Base-by-base conservation (phyloP, 352 stramenopile genomes). In the Aphanomyces astaci region DNA sequence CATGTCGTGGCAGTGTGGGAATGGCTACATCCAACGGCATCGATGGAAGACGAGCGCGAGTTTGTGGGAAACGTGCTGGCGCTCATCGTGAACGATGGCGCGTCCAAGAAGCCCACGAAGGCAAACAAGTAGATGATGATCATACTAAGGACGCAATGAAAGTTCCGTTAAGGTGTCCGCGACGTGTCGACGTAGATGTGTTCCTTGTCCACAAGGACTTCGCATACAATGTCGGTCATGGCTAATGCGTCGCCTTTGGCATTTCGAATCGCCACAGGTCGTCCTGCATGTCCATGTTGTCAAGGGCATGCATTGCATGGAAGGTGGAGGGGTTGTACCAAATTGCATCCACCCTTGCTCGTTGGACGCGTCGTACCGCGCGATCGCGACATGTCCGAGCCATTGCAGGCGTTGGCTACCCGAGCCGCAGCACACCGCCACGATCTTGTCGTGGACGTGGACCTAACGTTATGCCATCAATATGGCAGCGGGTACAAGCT, bases 121-220 rank as follows among this genome's bases (percentile, higher is more conserved):
- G 31, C 24, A 33, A 33, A 19, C 28, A 19, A 15, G 17, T 33
- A 57, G 19, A 57, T 33, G 19, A 57, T 19, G 9, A 24, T 63
- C 54, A 63, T 52, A n/a, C n/a, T n/a, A n/a, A n/a, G n/a, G n/a
- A n/a, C n/a, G n/a, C n/a, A n/a, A n/a, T n/a, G n/a, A n/a, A n/a
- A n/a, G n/a, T n/a, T n/a, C 10, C 56, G 11, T 59, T 48, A 68
- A 7, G 59, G 59, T 7, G 19, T 24, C 11, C 62, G 64, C 3
- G 82, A 89, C 0, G 81, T 82, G 1, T 78, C 82, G 30, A 90
- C 72, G 57, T 89, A 90, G 24, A 92, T 76, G 64, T 90, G 82
- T 32, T 73, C 85, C 40, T 76, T 71, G 71, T 82, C 72, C 22
- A 70, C 40, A 13, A 92, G 64, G 62, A 87, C 79, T 69, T 90